Evolutionary conservation across 2,329 filamentous ascomycete species (phyloP).

Genomic region (Raffaelea ambrosiae): DNA sequence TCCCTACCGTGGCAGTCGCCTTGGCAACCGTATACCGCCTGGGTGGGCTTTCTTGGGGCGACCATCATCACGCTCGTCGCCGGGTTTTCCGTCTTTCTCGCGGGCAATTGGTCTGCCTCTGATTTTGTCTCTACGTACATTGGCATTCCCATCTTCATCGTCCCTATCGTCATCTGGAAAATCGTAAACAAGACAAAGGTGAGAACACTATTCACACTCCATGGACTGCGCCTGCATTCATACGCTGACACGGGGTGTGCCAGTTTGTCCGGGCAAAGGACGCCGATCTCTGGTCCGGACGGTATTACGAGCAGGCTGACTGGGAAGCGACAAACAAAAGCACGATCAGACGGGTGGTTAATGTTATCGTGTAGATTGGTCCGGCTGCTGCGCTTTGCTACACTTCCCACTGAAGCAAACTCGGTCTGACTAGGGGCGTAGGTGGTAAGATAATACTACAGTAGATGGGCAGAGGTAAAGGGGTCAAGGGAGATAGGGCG

Average conservation of each 20-base stretch:
- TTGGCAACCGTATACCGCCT: slow-evolving; percentile 1
- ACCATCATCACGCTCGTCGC: slow-evolving; percentile 16
- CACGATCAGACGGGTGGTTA: too few species aligned
- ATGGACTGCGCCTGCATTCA: not conserved
- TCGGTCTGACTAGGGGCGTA: too few species aligned
- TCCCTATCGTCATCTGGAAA: slow-evolving; percentile 34
- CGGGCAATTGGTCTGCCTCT: slow-evolving; percentile 15
- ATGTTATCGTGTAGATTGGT: too few species aligned
- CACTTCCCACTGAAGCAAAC: too few species aligned
- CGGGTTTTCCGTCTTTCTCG: slow-evolving; percentile 20
- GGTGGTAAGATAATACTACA: too few species aligned
- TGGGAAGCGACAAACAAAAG: not conserved
- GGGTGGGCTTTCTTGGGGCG: slow-evolving; percentile 1
- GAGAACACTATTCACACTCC: not conserved
- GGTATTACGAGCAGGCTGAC: not conserved
- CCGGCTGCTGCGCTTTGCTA: too few species aligned
- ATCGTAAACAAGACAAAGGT: slow-evolving; percentile 26
- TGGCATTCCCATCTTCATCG: slow-evolving; percentile 30
- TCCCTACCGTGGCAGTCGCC: slow-evolving; percentile 35
- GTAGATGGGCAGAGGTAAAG: too few species aligned
- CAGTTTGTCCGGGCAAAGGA: not conserved
- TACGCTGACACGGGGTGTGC: not conserved
- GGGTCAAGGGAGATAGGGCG: too few species aligned
- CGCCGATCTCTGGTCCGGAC: not conserved
- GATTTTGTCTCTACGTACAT: slow-evolving; percentile 30